Conservation (phyloP, 2,329 filamentous ascomycete species). For the Aspergillus chevalieri region DNA sequence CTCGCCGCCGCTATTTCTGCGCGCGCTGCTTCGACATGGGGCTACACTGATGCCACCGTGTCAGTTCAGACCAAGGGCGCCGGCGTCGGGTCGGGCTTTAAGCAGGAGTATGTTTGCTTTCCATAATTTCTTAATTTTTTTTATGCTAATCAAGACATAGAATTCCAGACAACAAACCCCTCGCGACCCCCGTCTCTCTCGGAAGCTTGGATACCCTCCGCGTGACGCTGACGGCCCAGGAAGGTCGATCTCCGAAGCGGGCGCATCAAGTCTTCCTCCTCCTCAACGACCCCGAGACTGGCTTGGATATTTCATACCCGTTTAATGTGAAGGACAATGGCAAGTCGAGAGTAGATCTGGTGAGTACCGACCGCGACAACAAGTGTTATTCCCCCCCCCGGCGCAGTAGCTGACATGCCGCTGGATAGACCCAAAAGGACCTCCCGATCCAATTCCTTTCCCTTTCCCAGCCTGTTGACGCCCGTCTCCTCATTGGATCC, state of each 20-base stretch:
- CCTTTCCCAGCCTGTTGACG: conserved; percentile 62
- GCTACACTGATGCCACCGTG: conserved; percentile 59
- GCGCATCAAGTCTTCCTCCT: conserved; percentile 93
- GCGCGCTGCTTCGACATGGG: conserved; percentile 50
- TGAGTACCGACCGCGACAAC: conserved; percentile 44
- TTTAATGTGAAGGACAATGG: conserved; percentile 80
- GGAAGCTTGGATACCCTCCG: conserved; percentile 69
- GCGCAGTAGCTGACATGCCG: conserved; percentile 12
- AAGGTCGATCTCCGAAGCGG: conserved; percentile 69
- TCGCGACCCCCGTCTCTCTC: conserved; percentile 60
- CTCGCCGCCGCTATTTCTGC: conserved; percentile 30
- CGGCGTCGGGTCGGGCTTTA: conserved; percentile 46
- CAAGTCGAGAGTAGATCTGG: conserved; percentile 77
- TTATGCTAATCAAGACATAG: conserved; percentile 33
- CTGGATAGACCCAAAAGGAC: conserved; percentile 71
- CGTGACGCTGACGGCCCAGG: conserved; percentile 72
- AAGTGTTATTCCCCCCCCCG: neutral
- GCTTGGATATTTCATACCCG: conserved; percentile 81
- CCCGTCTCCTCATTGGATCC: conserved; percentile 77
- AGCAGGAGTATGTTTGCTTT: conserved; percentile 48
- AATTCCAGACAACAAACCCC: conserved; percentile 53
- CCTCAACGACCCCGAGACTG: conserved; percentile 65
- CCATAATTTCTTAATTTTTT: neutral
- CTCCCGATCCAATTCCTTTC: conserved; percentile 75
- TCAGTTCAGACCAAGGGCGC: conserved; percentile 55